Evolutionary conservation across 2,329 filamentous ascomycete species (phyloP), one percentile per base, ranked within the genome.

Genomic region (Ophiocordyceps camponoti-floridani): DNA sequence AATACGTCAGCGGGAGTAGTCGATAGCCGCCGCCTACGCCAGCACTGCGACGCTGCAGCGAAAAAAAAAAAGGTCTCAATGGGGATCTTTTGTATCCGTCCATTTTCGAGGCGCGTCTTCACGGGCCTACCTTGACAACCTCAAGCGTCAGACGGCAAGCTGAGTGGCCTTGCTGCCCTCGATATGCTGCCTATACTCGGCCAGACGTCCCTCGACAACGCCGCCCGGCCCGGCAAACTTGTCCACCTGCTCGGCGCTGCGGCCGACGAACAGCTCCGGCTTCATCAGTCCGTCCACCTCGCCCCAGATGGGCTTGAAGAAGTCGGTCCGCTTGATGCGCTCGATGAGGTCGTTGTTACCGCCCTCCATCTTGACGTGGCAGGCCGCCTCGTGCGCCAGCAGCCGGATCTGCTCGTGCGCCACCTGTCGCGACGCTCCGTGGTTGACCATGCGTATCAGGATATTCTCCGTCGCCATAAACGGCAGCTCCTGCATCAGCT

Each of bases 391-490:
- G 64, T 87, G 82, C 2, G 75, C 84, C 41, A 94, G 71, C 1
- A 94, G 82, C 8, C 82, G 80, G 54, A 94, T 88, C 61, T 89
- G 67, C 65, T 94, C 87, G 62, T 94, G 87, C 1, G 84, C 82
- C 23, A 88, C 84, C 59, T 93, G 85, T 43, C 86, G 69, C 10
- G 76, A 83, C 27, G 68, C 72, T 30, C 84, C 84, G 55, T 79
- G 73, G 46, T 77, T 75, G 27, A 80, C 76, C 46, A 89, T 70
- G 52, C 76, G 77, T 84, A 93, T 87, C 58, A 88, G 84, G 57
- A 87, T 79, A 40, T 49, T 48, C 46, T 53, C 58, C 8, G 79
- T 87, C 8, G 78, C 73, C 82, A 89, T 93, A 64, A 94, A 94
- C 1, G 88, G 88, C 13, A 95, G 73, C 62, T 93, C 84, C 49